Evolutionary conservation across 1,284 basidiomycete genomes (phyloP).

Genomic region (Sporisorium graminicola): DNA sequence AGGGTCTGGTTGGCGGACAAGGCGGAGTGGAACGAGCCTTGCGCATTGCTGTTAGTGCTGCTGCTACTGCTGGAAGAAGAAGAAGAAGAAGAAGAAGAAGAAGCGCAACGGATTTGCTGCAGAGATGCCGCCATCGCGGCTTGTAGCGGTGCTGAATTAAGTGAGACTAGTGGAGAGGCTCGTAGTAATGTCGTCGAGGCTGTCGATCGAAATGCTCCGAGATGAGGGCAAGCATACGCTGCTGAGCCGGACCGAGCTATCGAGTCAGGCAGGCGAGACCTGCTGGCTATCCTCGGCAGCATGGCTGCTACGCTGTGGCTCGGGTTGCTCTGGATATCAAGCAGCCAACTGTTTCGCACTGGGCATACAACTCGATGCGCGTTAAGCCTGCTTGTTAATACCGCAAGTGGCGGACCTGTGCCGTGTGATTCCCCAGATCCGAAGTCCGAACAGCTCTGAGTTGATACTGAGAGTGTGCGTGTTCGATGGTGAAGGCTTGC

Average conservation of each 20-base stretch:
- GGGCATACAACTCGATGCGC: background rate
- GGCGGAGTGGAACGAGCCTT: slow-evolving; percentile 26
- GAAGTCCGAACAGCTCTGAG: too few species aligned
- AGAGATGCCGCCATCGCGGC: background rate
- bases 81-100: too few species aligned
- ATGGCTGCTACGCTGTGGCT: background rate
- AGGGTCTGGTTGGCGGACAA: slow-evolving; percentile 8
- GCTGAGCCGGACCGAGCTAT: background rate
- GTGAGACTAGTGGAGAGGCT: background rate
- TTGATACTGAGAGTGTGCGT: too few species aligned
- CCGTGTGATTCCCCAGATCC: too few species aligned
- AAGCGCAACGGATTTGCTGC: slow-evolving; percentile 2
- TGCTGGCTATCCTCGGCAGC: slow-evolving; percentile 7
- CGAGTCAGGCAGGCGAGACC: background rate
- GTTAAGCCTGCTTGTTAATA: too few species aligned
- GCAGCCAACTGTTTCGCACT: background rate
- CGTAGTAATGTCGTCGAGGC: background rate
- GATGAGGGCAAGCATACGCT: background rate
- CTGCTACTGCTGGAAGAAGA: too few species aligned
- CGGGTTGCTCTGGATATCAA: background rate
- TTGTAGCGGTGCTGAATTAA: background rate
- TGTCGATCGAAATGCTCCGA: background rate
- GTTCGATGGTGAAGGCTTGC: too few species aligned
- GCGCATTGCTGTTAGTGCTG: background rate
- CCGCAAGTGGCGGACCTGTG: too few species aligned